Evolutionary conservation across 2,329 filamentous ascomycete genomes (phyloP), one percentile per base, ranked within the genome.

Genomic region (Diaporthe helianthi): DNA sequence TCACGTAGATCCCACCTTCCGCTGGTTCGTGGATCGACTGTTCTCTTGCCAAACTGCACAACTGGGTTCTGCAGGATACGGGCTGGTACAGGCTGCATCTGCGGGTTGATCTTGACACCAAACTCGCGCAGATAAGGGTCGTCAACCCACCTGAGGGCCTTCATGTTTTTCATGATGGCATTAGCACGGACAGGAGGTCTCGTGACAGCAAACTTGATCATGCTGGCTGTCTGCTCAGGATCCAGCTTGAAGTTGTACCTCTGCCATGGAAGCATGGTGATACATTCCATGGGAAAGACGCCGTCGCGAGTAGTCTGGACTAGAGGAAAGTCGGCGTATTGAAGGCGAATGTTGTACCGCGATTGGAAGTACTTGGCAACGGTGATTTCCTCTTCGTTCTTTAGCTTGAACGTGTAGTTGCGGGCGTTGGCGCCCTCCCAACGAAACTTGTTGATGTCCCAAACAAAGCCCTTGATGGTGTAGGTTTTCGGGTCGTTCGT

Each of bases 151-250:
- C 89, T 82, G 0, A 95, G 84, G 73, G 91, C 86, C 0, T 81
- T 76, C 10, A 97, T 87, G 19, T 92, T 92, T 4, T 86, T 78
- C 60, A 89, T 81, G 73, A 98, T 94, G 24, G 92, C 88, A 0
- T 78, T 74, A 73, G 88, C 87, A n/a, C 96, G 92, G 36, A 89
- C 78, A 0, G 78, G 77, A 0, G 96, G 96, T 1, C 90, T 86
- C 7, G 92, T 93, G 5, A 97, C 95, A 0, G 95, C 94, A 75
- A 95, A 93, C 79, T 92, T 95, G 82, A 99, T 98, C 96, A 99
- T 99, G 6, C 86, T 81, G 0, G 90, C 83, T 0, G 95, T 98
- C 81, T 97, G 86, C 0, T 75, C 67, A 0, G 85, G 83, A 65
- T 85, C 85, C 1, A 92, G 78, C 78, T 92, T 92, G 80, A 83